Evolutionary conservation across 2,329 filamentous ascomycete species (phyloP).

Genomic region (Rhinocladiella similis): DNA sequence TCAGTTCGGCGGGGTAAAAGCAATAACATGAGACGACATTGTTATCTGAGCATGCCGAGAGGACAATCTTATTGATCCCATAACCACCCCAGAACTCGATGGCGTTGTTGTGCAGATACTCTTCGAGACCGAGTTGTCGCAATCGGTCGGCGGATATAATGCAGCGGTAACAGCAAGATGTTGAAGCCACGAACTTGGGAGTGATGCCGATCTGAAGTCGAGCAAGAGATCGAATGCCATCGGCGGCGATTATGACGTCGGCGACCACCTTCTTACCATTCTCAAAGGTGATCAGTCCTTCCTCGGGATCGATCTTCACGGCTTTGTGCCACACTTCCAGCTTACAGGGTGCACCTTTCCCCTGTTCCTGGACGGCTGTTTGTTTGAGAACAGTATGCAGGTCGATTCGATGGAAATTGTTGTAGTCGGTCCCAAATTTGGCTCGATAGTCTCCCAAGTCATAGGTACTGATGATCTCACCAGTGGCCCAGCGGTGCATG

Average conservation of each 20-base stretch:
- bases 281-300: constrained; percentile 32
- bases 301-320: constrained; percentile 25
- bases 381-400: constrained; percentile 40
- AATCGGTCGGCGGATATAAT: constrained; percentile 37
- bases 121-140: constrained; percentile 33
- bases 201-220: constrained; percentile 34
- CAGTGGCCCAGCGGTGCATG: constrained; percentile 34
- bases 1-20: constrained; percentile 36
- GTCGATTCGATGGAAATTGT: constrained; percentile 42
- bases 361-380: constrained; percentile 30
- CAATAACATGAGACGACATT: constrained; percentile 43
- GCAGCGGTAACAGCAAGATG: constrained; percentile 42
- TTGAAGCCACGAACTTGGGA: constrained; percentile 36
- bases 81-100: constrained; percentile 38
- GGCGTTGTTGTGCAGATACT: constrained; percentile 37
- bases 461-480: constrained; percentile 27
- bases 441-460: constrained; percentile 22
- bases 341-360: constrained; percentile 25
- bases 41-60: constrained; percentile 40
- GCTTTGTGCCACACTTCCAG: constrained; percentile 31
- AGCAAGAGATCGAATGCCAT: constrained; percentile 40
- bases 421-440: constrained; percentile 26
- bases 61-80: constrained; percentile 43
- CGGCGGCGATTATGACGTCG: constrained; percentile 43
- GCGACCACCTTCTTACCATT: constrained; percentile 32